phyloP scores from a whole-genome alignment of 73 alveolate genomes.

The Uronychia setigera region DNA sequence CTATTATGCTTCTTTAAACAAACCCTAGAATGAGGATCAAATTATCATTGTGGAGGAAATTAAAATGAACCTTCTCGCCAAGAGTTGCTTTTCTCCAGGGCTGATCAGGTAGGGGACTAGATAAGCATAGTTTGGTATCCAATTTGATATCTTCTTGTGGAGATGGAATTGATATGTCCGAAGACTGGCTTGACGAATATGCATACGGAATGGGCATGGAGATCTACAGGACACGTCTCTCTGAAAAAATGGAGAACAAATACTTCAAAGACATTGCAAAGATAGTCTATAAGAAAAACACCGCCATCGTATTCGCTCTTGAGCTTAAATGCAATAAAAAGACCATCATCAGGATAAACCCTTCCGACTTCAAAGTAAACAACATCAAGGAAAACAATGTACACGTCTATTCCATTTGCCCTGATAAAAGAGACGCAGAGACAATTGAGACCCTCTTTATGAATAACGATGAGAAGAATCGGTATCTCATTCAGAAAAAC shows the following conservation, averaged over 20 bases:
- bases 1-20: conserved; percentile 72
- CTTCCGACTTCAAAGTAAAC: conserved; percentile 60
- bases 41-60: conserved; percentile 79
- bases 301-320: conserved; percentile 83
- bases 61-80: conserved; percentile 89
- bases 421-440: conserved; percentile 60
- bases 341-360: conserved; percentile 78
- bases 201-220: conserved; percentile 85
- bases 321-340: conserved; percentile 83
- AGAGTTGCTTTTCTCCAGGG: conserved; percentile 90
- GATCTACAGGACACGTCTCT: conserved; percentile 74
- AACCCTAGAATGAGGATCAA: conserved; percentile 67
- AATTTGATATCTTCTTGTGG: conserved; percentile 68
- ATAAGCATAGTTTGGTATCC: conserved; percentile 68
- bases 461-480: conserved; percentile 60
- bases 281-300: conserved; percentile 70
- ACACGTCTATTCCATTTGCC: conserved; percentile 60
- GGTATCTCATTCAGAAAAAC: conserved; percentile 37
- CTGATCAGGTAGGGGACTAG: no score
- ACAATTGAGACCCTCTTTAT: conserved; percentile 51
- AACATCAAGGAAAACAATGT: conserved; percentile 50
- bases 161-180: conserved; percentile 39
- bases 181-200: conserved; percentile 84
- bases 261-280: conserved; percentile 68
- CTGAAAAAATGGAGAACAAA: conserved; percentile 55